These are phyloP conservation scores for Penicillium hordei DNA, from an alignment of 2,329 filamentous ascomycete genomes.

Conservation along the genomic window DNA sequence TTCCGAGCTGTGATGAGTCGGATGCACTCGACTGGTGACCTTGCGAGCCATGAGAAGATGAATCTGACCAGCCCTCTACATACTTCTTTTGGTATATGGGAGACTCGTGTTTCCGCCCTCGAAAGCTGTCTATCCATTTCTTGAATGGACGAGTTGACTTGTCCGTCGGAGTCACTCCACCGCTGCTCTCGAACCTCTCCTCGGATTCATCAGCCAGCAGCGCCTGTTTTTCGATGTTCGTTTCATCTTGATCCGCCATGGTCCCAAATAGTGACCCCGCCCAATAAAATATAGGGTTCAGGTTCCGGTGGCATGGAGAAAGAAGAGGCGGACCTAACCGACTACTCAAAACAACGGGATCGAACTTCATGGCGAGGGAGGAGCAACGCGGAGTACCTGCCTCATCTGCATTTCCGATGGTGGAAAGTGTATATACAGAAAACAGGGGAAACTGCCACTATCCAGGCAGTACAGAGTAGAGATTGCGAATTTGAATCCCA, in stretches of 20 bases:
- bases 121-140: conserved; percentile 42
- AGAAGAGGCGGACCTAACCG: conserved; percentile 1
- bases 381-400: not conserved
- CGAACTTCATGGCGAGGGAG: conserved; percentile 2
- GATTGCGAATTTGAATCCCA: conserved; percentile 22
- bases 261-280: conserved; percentile 5
- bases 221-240: conserved; percentile 2
- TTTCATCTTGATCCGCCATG: conserved; percentile 13
- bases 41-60: conserved; percentile 21
- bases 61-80: conserved; percentile 41
- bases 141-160: conserved; percentile 32
- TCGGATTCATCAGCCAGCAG: conserved; percentile 5
- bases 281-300: not conserved
- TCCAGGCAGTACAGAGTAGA: conserved; percentile 5
- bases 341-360: not conserved
- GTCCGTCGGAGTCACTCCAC: conserved; percentile 8
- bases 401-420: not conserved
- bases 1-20: conserved; percentile 77
- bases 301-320: conserved; percentile 13
- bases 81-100: conserved; percentile 24
- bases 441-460: not conserved
- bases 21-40: conserved; percentile 58
- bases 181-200: conserved; percentile 8
- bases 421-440: not conserved
- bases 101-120: conserved; percentile 26